These are phyloP conservation scores for Deinandra increscens DNA, from an alignment of 129 eudicot genomes.

Conservation along the genomic window DNA sequence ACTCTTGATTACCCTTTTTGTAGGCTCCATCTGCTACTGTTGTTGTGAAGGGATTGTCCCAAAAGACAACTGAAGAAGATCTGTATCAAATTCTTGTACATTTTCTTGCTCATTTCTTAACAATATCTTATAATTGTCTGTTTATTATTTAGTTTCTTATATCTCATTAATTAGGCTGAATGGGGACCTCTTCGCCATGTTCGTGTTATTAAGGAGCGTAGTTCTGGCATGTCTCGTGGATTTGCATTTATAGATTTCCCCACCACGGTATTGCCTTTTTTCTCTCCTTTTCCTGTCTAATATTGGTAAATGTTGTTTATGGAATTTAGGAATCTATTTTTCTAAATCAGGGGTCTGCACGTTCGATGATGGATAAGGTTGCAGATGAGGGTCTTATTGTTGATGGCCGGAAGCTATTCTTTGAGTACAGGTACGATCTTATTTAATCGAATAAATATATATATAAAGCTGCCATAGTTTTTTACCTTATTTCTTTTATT, in stretches of 20 bases:
- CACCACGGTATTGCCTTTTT: slow-evolving; percentile 52
- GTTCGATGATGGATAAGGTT: slow-evolving; percentile 84
- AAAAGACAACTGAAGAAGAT: slow-evolving; percentile 95
- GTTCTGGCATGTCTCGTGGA: slow-evolving; percentile 91
- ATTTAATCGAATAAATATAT: neutral
- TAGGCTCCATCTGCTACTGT: slow-evolving; percentile 96
- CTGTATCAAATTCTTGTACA: slow-evolving; percentile 85
- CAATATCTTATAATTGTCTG: neutral
- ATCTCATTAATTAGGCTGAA: slow-evolving; percentile 60
- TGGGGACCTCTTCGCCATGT: slow-evolving; percentile 99
- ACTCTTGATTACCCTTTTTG: slow-evolving; percentile 13
- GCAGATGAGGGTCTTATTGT: slow-evolving; percentile 87
- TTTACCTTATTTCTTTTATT: slow-evolving; percentile 22
- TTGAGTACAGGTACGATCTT: slow-evolving; percentile 77
- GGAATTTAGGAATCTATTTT: slow-evolving; percentile 6
- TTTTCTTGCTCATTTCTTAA: slow-evolving; percentile 16
- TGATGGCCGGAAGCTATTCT: slow-evolving; percentile 85
- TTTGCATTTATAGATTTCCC: slow-evolving; percentile 98
- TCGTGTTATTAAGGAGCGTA: slow-evolving; percentile 92
- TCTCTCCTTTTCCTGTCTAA: neutral
- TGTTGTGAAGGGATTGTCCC: slow-evolving; percentile 94
- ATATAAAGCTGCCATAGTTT: neutral
- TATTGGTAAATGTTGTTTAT: neutral
- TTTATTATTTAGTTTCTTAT: slow-evolving; percentile 7
- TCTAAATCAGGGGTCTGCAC: slow-evolving; percentile 74